phyloP scores from a whole-genome alignment of 2,329 filamentous ascomycete species.

The Penicillium verrucosum region DNA sequence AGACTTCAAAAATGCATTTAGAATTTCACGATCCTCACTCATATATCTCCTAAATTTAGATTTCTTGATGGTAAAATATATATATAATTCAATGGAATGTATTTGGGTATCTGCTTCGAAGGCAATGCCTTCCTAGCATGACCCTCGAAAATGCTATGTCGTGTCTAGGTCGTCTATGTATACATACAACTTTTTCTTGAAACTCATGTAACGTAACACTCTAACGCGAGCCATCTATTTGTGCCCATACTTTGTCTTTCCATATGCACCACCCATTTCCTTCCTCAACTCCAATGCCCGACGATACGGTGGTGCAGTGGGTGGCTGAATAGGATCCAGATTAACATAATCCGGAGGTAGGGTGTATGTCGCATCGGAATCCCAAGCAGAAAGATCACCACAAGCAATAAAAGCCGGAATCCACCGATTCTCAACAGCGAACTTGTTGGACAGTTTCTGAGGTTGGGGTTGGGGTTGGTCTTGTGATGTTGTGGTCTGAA shows the following conservation, averaged over 20 bases:
- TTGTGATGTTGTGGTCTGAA: constrained; percentile 42
- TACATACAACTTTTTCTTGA: constrained; percentile 10
- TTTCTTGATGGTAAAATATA: neutral
- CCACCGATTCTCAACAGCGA: constrained; percentile 61
- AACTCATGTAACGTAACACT: constrained; percentile 11
- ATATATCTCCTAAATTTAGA: neutral
- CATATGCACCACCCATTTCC: constrained; percentile 70
- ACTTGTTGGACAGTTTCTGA: constrained; percentile 25
- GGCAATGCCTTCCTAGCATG: constrained; percentile 3
- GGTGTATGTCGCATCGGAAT: constrained; percentile 91
- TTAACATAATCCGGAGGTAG: constrained; percentile 82
- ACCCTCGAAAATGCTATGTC: constrained; percentile 6
- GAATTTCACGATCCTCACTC: neutral
- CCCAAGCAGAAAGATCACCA: constrained; percentile 89
- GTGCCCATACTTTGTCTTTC: constrained; percentile 58
- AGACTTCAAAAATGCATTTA: constrained; percentile 18
- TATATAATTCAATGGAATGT: constrained; percentile 2
- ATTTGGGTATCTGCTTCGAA: constrained; percentile 18
- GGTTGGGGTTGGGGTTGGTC: constrained; percentile 16
- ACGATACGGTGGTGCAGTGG: constrained; percentile 93
- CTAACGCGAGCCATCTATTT: constrained; percentile 22
- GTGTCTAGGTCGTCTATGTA: constrained; percentile 11
- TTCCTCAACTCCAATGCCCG: constrained; percentile 81
- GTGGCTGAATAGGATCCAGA: constrained; percentile 88
- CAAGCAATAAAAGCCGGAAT: constrained; percentile 97